These are phyloP conservation scores for Aphanocladium album DNA, from an alignment of 2,329 filamentous ascomycete genomes.

Conservation along the genomic window DNA sequence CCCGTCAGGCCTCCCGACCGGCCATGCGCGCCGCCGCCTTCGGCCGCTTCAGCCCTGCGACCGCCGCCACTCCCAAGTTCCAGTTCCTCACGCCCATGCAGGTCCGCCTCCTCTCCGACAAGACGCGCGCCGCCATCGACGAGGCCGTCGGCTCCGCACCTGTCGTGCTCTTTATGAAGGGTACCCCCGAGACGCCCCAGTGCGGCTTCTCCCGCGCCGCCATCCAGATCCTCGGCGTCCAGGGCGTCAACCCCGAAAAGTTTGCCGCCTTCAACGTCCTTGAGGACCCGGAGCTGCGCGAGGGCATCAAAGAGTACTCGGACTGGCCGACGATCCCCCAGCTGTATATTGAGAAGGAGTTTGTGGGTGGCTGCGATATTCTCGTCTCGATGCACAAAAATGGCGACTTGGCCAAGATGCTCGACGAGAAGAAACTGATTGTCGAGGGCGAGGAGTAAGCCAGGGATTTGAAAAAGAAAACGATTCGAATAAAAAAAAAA, in stretches of 20 bases:
- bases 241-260: slow-evolving; percentile 91
- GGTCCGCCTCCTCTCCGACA: slow-evolving; percentile 70
- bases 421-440: slow-evolving; percentile 89
- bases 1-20: slow-evolving; percentile 34
- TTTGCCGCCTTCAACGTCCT: slow-evolving; percentile 98
- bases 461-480: too few relatives aligned
- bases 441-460: slow-evolving; percentile 45
- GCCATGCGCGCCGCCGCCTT: slow-evolving; percentile 22
- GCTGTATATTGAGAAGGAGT: slow-evolving; percentile 91
- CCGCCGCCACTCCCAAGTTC: slow-evolving; percentile 12
- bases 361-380: slow-evolving; percentile 96
- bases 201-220: slow-evolving; percentile 94
- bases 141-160: slow-evolving; percentile 82
- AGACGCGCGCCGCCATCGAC: slow-evolving; percentile 79
- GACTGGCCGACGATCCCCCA: slow-evolving; percentile 99
- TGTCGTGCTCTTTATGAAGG: slow-evolving; percentile 99
- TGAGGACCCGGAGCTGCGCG: slow-evolving; percentile 80
- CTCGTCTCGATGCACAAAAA: slow-evolving; percentile 96
- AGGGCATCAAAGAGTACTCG: slow-evolving; percentile 97
- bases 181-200: slow-evolving; percentile 90
- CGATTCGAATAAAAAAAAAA: background rate
- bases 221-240: slow-evolving; percentile 90
- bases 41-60: slow-evolving; percentile 1
- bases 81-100: slow-evolving; percentile 32
- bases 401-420: slow-evolving; percentile 82